Evolutionary conservation across 2,329 filamentous ascomycete species (phyloP), one percentile per base, ranked within the genome.

Genomic region (Dichotomopilus funicola): DNA sequence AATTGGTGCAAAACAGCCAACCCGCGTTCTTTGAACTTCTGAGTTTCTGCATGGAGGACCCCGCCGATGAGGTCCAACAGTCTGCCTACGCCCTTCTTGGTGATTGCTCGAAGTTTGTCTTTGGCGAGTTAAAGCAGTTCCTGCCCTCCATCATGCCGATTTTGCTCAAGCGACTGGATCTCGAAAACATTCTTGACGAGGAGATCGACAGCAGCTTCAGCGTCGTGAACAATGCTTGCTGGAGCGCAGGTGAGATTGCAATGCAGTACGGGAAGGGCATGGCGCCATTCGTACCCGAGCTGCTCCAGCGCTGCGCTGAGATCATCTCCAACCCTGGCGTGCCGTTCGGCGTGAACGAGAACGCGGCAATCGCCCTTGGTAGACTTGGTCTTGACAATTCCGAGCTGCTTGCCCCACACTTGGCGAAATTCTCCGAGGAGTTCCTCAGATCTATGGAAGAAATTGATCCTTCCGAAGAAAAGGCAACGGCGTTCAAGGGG

Each of bases 151-250:
- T 97, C 54, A 75, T 97, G 67, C 88, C 89, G 0, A 84, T 92
- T 49, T 75, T 96, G n/a, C 81, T 96, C 61, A 83, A 85, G 64
- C 91, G 97, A 68, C 82, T 99, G 34, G 91, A 97, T 62, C 76
- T 96, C 62, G 87, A 91, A 59, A 79, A 78, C 54, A 81, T 91
- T 50, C 72, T 83, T 13, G 87, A 91, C 58, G 89, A 95, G 63
- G 88, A 91, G 58, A 84, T 90, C 47, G 89, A 95, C 61, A 87
- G 83, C 13, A 86, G 85, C 11, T 96, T 96, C 70, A 90, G 91
- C 58, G 91, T 97, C 35, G 85, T 97, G 57, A 99, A 97, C 79
- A 99, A 99, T 68, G 92, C 94, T 27, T 97, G 92, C 74, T 99
- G 94, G 94, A 95, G 91, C 6, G 86, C 85, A 31, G 94, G 94